phyloP scores from a whole-genome alignment of 169 alveolate species.

The Plasmodium ovale region DNA sequence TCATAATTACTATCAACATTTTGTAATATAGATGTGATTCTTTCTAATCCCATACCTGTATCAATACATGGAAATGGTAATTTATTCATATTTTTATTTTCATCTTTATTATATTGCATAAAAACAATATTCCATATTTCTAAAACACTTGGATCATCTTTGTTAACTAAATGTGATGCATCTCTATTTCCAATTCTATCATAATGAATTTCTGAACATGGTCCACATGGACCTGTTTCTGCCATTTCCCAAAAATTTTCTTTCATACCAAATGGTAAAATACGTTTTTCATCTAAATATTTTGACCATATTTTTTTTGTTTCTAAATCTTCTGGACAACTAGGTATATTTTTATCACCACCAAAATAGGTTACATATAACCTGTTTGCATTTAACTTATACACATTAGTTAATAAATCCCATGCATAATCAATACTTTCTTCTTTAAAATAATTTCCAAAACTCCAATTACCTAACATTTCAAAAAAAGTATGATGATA shows the following conservation, averaged over 20 bases:
- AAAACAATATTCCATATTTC: conserved; percentile 96
- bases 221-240: conserved; percentile 98
- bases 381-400: conserved; percentile 86
- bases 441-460: conserved; percentile 95
- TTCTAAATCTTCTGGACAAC: conserved; percentile 91
- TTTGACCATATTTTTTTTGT: conserved; percentile 91
- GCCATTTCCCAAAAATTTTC: conserved; percentile 98
- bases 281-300: conserved; percentile 87
- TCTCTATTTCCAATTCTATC: conserved; percentile 94
- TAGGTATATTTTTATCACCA: conserved; percentile 93
- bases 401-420: conserved; percentile 92
- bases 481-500: conserved; percentile 97
- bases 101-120: conserved; percentile 94
- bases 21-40: conserved; percentile 91
- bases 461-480: conserved; percentile 97
- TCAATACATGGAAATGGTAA: conserved; percentile 95
- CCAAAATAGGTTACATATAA: conserved; percentile 95
- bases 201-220: conserved; percentile 96
- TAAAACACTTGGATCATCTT: conserved; percentile 94
- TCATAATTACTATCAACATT: conserved; percentile 92
- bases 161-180: conserved; percentile 92
- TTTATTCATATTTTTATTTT: conserved; percentile 88
- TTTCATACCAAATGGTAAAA: conserved; percentile 90
- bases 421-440: conserved; percentile 95
- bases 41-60: conserved; percentile 97